Conservation (phyloP, 116 monocot species). For the Trichopus zeylanicus region DNA sequence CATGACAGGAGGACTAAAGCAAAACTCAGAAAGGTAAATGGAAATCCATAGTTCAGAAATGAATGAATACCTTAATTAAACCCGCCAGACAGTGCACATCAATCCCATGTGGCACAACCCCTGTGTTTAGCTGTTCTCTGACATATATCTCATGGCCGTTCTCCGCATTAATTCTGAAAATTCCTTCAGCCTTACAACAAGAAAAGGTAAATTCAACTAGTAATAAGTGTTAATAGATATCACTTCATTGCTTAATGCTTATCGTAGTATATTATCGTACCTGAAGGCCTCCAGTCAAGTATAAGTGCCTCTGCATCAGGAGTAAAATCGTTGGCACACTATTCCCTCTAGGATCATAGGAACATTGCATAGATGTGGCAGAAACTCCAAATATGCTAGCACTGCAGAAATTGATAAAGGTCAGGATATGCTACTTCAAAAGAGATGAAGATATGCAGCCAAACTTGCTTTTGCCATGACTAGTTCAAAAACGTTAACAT, state of each 20-base stretch:
- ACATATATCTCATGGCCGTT: constrained; percentile 70
- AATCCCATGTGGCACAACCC: constrained; percentile 55
- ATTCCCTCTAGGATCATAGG: constrained; percentile 78
- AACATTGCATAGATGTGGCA: constrained; percentile 82
- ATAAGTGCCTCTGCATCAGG: constrained; percentile 75
- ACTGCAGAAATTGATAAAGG: constrained; percentile 30
- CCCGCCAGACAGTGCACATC: constrained; percentile 91
- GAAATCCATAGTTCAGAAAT: neutral
- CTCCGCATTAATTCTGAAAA: constrained; percentile 90
- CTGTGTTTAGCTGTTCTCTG: constrained; percentile 74
- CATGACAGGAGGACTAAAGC: neutral
- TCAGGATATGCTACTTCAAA: neutral
- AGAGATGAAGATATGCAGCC: neutral
- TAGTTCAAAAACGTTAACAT: no score
- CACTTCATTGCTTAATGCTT: neutral
- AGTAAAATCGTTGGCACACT: constrained; percentile 89
- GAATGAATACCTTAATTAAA: constrained; percentile 74
- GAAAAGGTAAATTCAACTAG: constrained; percentile 5
- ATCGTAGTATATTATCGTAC: constrained; percentile 20
- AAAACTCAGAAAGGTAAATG: neutral
- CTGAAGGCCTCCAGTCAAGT: constrained; percentile 73
- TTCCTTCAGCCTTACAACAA: constrained; percentile 62
- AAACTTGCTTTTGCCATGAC: no score
- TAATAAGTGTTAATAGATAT: neutral
- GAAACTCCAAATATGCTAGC: constrained; percentile 90